Percentiles rank a stretch among this genome's conserved stretches.
Conservation (phyloP, 148 eudicot species). For the Linanthus parryae region DNA sequence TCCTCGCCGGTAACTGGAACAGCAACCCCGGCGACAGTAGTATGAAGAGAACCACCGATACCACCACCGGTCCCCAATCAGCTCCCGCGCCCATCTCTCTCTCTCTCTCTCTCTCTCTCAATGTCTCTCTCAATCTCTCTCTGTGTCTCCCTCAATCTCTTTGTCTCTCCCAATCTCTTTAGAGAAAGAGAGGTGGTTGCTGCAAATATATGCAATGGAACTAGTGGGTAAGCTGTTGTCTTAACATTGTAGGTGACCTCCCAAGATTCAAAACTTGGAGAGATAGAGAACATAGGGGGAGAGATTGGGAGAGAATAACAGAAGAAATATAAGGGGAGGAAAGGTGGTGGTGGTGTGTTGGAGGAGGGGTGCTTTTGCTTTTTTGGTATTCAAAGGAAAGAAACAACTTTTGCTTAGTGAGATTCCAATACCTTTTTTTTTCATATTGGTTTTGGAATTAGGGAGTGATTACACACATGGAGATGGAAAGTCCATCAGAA, state of each 20-base stretch:
- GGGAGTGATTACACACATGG: too few relatives aligned
- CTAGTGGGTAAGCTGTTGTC: conserved; percentile 2
- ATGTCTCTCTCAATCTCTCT: neutral
- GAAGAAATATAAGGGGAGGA: too few relatives aligned
- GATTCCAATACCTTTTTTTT: too few relatives aligned
- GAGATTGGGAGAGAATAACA: too few relatives aligned
- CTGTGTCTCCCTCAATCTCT: neutral
- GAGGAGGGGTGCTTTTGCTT: too few relatives aligned
- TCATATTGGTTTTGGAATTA: too few relatives aligned
- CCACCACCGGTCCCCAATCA: conserved; percentile 70
- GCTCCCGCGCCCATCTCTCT: conserved; percentile 15
- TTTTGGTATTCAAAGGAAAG: too few relatives aligned
- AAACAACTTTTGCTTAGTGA: too few relatives aligned
- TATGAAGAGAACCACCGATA: conserved; percentile 50
- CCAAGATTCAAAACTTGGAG: conserved; percentile 7
- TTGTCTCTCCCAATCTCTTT: neutral
- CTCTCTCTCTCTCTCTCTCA: neutral
- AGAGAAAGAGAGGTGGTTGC: neutral
- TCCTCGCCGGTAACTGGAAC: conserved; percentile 53
- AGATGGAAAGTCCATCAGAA: too few relatives aligned
- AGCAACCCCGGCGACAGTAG: conserved; percentile 50
- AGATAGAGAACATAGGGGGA: too few relatives aligned
- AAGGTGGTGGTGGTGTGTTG: too few relatives aligned
- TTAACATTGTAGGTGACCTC: conserved; percentile 4
- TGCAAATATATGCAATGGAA: neutral